Conservation (phyloP, 371 early-diverging fungal species). For the Mortierella sp. region DNA sequence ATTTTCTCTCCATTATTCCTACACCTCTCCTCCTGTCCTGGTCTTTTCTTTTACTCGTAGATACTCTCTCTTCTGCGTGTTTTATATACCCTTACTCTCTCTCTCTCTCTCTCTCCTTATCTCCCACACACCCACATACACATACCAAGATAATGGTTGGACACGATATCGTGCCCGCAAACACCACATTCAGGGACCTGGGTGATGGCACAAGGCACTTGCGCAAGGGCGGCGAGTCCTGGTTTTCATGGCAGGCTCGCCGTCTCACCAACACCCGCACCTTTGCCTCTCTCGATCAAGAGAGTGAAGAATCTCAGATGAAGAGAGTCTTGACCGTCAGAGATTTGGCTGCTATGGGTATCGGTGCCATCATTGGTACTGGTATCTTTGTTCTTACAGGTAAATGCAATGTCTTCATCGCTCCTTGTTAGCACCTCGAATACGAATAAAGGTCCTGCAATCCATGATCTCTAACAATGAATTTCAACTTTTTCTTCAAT, state of each 20-base stretch:
- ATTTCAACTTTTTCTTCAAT: no score
- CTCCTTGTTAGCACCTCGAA: no score
- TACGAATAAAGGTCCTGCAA: no score
- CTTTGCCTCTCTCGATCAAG: conserved; percentile 50
- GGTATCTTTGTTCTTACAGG: conserved; percentile 68
- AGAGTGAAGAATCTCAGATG: conserved; percentile 33
- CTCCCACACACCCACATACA: not conserved
- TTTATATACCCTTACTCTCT: not conserved
- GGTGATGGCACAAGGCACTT: conserved; percentile 48
- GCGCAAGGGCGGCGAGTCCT: conserved; percentile 29
- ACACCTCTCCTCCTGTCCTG: not conserved
- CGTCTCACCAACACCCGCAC: conserved; percentile 50
- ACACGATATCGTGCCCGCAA: conserved; percentile 20
- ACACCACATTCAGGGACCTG: conserved; percentile 19
- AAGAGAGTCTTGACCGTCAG: conserved; percentile 37
- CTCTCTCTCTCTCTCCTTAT: not conserved
- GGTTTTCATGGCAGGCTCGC: conserved; percentile 29
- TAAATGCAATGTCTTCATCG: conserved; percentile 7
- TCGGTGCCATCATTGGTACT: conserved; percentile 83
- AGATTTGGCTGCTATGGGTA: conserved; percentile 38
- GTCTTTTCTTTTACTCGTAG: not conserved
- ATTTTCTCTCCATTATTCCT: not conserved
- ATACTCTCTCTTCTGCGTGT: conserved; percentile 5
- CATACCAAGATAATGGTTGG: conserved; percentile 16
- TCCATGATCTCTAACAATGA: no score